Evolutionary conservation across 2,329 filamentous ascomycete species (phyloP).

Genomic region (Penicillium sp.): DNA sequence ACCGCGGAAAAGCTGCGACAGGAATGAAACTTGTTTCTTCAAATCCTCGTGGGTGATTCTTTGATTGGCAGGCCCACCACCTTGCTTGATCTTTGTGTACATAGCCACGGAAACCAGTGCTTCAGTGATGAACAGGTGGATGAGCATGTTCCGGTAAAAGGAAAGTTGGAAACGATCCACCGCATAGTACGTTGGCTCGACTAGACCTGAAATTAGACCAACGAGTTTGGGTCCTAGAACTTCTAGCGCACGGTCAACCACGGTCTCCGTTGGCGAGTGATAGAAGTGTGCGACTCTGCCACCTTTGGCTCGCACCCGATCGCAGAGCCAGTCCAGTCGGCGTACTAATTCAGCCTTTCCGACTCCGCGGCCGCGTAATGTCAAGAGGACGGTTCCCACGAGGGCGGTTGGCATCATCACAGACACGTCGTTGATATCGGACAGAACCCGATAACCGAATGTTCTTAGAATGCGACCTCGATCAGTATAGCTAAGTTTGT

Average conservation of each 20-base stretch:
- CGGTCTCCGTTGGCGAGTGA: conserved; percentile 64
- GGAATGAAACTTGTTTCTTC: conserved; percentile 70
- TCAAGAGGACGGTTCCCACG: conserved; percentile 86
- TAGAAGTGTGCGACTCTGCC: conserved; percentile 91
- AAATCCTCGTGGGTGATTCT: conserved; percentile 67
- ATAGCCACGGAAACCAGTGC: conserved; percentile 80
- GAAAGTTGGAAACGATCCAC: conserved; percentile 94
- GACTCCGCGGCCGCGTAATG: conserved; percentile 80
- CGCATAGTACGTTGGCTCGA: conserved; percentile 86
- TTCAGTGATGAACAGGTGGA: conserved; percentile 92
- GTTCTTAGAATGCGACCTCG: conserved; percentile 70
- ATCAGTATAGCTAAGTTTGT: conserved; percentile 43
- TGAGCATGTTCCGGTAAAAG: conserved; percentile 99
- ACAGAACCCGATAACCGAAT: conserved; percentile 81
- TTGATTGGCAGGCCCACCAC: conserved; percentile 73
- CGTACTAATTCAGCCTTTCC: conserved; percentile 77
- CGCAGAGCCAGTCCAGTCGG: conserved; percentile 81
- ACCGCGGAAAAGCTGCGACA: conserved; percentile 85
- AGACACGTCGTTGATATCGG: conserved; percentile 89
- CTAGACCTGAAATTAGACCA: conserved; percentile 65
- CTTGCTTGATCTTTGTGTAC: conserved; percentile 83
- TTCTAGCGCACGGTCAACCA: conserved; percentile 81
- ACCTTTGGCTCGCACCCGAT: conserved; percentile 71
- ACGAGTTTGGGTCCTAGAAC: conserved; percentile 86
- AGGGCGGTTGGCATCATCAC: conserved; percentile 97